phyloP scores from a whole-genome alignment of 768 basidiomycete species.

The Suillus hirtellus region DNA sequence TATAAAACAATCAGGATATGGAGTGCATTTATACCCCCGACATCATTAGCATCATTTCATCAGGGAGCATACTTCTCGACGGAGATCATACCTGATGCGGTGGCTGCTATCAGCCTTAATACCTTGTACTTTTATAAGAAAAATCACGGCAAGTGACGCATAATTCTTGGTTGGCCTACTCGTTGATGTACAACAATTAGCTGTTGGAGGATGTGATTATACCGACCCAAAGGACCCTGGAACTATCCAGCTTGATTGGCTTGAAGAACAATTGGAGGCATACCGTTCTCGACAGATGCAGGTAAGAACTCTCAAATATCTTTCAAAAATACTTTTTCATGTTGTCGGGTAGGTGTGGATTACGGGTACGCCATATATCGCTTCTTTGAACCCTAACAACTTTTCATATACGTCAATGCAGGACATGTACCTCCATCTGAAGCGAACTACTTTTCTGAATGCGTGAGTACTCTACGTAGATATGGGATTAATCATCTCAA shows the following conservation, averaged over 20 bases:
- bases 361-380: slow-evolving; percentile 33
- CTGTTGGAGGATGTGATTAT: slow-evolving; percentile 72
- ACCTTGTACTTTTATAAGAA: slow-evolving; percentile 91
- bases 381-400: background rate
- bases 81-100: slow-evolving; percentile 71
- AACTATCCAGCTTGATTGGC: slow-evolving; percentile 85
- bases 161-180: background rate
- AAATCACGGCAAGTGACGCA: slow-evolving; percentile 62
- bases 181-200: slow-evolving; percentile 37
- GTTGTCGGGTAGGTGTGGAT: slow-evolving; percentile 42
- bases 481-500: background rate
- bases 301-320: slow-evolving; percentile 39
- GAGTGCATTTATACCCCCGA: slow-evolving; percentile 76
- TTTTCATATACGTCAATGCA: slow-evolving; percentile 15
- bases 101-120: slow-evolving; percentile 84
- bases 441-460: slow-evolving; percentile 82
- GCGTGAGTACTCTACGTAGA: slow-evolving; percentile 49
- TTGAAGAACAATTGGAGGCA: slow-evolving; percentile 75
- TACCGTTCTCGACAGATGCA: slow-evolving; percentile 73
- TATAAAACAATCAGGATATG: slow-evolving; percentile 57
- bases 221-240: slow-evolving; percentile 73
- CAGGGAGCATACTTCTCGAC: slow-evolving; percentile 79
- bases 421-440: slow-evolving; percentile 88
- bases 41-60: slow-evolving; percentile 78
- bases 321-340: background rate